Evolutionary conservation across 163 green algal species (phyloP), one percentile per base, ranked within the genome.

Genomic region (Prototheca wickerhamii): DNA sequence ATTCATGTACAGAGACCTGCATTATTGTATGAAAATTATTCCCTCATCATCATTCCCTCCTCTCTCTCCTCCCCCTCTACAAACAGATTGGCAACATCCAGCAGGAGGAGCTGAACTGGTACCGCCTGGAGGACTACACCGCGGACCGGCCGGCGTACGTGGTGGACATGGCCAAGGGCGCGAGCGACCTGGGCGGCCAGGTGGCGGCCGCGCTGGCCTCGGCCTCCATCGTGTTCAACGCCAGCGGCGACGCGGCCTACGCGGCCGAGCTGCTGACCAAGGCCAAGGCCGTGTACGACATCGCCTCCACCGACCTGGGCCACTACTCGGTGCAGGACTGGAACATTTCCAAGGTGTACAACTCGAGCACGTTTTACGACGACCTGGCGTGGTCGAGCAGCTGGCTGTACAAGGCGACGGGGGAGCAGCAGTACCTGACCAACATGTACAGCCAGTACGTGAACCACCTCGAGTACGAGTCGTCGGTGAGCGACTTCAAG

Each of bases 351-450:
- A 26, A 60, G 20, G 63, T 71, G 2, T 87, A 85, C 69, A 87
- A 87, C 76, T 71, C 64, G 32, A 80, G 69, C 56, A 77, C 64
- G 34, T 71, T 62, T 33, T 73, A 68, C 29, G 83, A 89, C 62
- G 83, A 89, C 64, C 63, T 89, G 33, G 73, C 81, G 15, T 86
- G 80, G 72, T 81, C 76, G 6, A 78, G 81, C 33, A 63, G 60
- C 21, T 89, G 81, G 81, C 67, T 89, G 53, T 87, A 83, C 67
- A 73, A 71, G 51, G 77, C 75, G 26, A 85, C 77, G 12, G 30
- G 30, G 18, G 65, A 84, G 46, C 52, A 70, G 8, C 34, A 42
- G 18, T 85, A 85, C 64, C 46, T 81, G 35, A 15, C 23, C 10
- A 69, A 81, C 58, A 52, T 80, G n/a, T 76, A 79, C 54, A 49